Evolutionary conservation across 306 rosid genomes (phyloP), one percentile per base, ranked within the genome.

Genomic region (Pyrus bretschneideri): DNA sequence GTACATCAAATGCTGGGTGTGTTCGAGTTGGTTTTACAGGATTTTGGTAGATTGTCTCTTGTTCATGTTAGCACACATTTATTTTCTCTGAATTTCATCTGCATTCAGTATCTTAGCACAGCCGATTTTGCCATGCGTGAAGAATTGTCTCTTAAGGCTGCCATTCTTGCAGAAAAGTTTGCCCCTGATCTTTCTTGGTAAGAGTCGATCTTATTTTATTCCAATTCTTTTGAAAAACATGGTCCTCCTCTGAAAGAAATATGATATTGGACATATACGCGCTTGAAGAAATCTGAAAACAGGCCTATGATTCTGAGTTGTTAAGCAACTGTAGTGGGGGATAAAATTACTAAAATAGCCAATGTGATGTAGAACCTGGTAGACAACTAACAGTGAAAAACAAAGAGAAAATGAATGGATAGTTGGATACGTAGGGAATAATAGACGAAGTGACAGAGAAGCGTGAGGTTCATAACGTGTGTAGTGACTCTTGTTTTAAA

Each of bases 91-190:
- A 74, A 76, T 85, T 72, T 62, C 79, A 57, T 78, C 51, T 86
- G 73, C 77, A 78, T 86, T 79, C 85, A 96, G 99, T 96, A 96
- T 90, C 99, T 96, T 78, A 92, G 93, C 78, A 91, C 99, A 22
- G 99, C 99, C 52, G 99, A 96, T 79, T 96, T 96, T 84, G 90
- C 97, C 59, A 96, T 96, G 99, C 97, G 98, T 7, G 99, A 96
- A 81, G 99, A 96, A 80, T 82, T 96, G 80, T 87, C 99, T 13
- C 99, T 96, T 83, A 96, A 96, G 88, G 98, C 98, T 67, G 99
- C 99, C 44, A 96, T 96, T 91, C 97, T 96, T 67, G 99, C 99
- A 5, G 99, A 96, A 86, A 96, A 92, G 88, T 96, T 96, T 87
- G 99, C 99, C 61, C 99, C 99, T 51, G 98, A 96, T 84, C 93